Percentiles rank a stretch among this genome's conserved stretches.
Evolutionary conservation across 148 eudicot species (phyloP).

Genomic region (Mesembryanthemum crystallinum): DNA sequence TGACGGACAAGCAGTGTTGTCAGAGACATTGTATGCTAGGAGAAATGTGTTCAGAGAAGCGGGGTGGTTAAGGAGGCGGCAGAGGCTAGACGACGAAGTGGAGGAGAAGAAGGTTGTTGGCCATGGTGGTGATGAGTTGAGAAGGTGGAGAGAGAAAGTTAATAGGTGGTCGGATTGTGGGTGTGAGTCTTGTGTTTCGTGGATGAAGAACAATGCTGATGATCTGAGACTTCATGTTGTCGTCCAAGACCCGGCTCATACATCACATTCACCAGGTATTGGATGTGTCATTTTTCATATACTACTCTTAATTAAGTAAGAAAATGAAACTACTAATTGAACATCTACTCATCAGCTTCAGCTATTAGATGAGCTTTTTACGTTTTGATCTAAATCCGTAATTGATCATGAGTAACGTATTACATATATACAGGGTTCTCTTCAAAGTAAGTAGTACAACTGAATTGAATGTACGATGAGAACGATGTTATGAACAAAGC

Average conservation of each 20-base stretch:
- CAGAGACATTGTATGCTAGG: constrained; percentile 53
- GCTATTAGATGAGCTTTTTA: too few relatives aligned
- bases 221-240: constrained; percentile 64
- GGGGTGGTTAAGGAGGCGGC: too few relatives aligned
- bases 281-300: too few relatives aligned
- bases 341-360: too few relatives aligned
- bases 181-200: constrained; percentile 58
- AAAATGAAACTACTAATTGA: too few relatives aligned
- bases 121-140: background rate
- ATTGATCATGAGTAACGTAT: too few relatives aligned
- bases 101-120: background rate
- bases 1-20: constrained; percentile 24
- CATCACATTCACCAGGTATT: background rate
- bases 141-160: constrained; percentile 11
- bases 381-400: too few relatives aligned
- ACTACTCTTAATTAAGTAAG: too few relatives aligned
- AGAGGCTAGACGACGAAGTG: constrained; percentile 13
- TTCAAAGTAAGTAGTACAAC: too few relatives aligned
- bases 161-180: constrained; percentile 80
- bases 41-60: constrained; percentile 46
- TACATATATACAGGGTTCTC: too few relatives aligned
- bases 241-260: constrained; percentile 39
- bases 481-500: too few relatives aligned
- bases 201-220: constrained; percentile 41
- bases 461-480: too few relatives aligned